Base-by-base conservation (phyloP, 352 stramenopile genomes). In the Globisporangium iwayamae region DNA sequence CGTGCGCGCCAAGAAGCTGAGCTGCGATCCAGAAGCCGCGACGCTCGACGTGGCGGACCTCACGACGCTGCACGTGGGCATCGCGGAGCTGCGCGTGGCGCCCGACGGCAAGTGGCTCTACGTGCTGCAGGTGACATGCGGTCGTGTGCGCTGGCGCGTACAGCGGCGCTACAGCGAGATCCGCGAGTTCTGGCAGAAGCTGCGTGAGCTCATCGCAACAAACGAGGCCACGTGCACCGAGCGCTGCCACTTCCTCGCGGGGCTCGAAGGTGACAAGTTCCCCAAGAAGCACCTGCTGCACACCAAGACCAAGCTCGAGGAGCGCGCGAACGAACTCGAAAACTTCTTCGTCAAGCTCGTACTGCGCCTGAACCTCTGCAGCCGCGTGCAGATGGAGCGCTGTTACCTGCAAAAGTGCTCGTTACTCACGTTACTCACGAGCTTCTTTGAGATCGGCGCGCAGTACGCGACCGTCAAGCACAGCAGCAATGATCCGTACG, bases 151-250 rank as follows among this genome's bases (percentile, higher is more conserved):
- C 47, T 91, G 83, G 83, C 68, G 79, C 13, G 65, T 89, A 52
- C 45, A 60, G 51, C 84, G 83, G 65, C 80, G 83, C 34, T 91
- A 91, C 72, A 79, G 80, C 66, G 80, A 90, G 65, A 89, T 91
- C 65, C 83, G 83, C 68, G 80, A 74, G 56, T 81, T 91, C 66
- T 91, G 77, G 76, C 63, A 76, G 6, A 55, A 65, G n/a, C 70
- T 91, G 47, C 73, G 76, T 56, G 73, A 69, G 38, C 32, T 68
- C 16, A 60, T 86, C 2, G 62, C 63, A 2, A 68, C 72, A 20
- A 73, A 72, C 60, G 58, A 64, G n/a, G 41, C 55, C 0, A 60
- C 64, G 13, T 90, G 83, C 67, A 80, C 71, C 0, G 83, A 91
- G 56, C 75, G 76, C 41, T 83, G 73, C 63, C 83, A 91, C 63